Percentiles rank a stretch among this genome's conserved stretches.
Evolutionary conservation across 345 rosid species (phyloP).

Genomic region (Salix viminalis): DNA sequence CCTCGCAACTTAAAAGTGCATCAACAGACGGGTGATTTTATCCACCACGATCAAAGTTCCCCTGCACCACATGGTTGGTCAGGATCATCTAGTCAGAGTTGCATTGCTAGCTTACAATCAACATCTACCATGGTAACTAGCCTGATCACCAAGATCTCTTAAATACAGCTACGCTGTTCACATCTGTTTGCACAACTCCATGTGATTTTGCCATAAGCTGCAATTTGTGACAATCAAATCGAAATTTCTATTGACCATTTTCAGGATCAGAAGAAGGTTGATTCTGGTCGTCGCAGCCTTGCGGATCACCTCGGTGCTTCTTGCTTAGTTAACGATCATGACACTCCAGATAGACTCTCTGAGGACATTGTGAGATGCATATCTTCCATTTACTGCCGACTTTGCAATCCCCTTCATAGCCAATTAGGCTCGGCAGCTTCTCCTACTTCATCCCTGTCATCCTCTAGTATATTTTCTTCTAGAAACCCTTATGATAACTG

Average conservation of each 20-base stretch:
- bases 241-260: conserved; percentile 2
- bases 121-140: conserved; percentile 44
- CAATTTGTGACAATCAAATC: neutral
- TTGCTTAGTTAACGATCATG: conserved; percentile 20
- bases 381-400: conserved; percentile 73
- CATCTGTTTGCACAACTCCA: neutral
- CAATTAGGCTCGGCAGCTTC: conserved; percentile 44
- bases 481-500: conserved; percentile 52
- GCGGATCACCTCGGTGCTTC: conserved; percentile 70
- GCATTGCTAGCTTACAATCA: conserved; percentile 35
- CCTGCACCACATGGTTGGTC: conserved; percentile 34
- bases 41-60: conserved; percentile 36
- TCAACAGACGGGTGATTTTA: conserved; percentile 18
- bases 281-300: conserved; percentile 57
- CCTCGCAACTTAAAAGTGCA: conserved; percentile 28
- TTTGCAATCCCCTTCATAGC: conserved; percentile 35
- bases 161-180: neutral
- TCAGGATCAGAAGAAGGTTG: conserved; percentile 41
- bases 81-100: conserved; percentile 35
- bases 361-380: conserved; percentile 77
- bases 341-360: conserved; percentile 60
- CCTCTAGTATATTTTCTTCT: conserved; percentile 73
- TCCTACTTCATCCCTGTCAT: conserved; percentile 65
- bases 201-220: neutral
- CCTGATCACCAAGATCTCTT: neutral